Evolutionary conservation across 2,329 filamentous ascomycete genomes (phyloP).

Genomic region (Calcarisporium arbuscula): DNA sequence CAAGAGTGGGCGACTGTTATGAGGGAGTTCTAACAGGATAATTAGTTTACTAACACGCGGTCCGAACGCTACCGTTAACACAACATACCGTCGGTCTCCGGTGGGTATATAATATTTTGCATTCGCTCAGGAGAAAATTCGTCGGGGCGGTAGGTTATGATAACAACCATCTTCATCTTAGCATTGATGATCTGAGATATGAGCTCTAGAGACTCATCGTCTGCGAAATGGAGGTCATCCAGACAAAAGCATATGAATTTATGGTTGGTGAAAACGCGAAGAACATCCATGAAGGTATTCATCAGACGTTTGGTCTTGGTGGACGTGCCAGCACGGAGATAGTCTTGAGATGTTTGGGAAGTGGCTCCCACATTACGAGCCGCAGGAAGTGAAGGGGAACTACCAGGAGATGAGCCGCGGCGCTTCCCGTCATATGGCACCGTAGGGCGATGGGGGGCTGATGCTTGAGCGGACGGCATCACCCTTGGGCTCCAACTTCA

Average conservation of each 20-base stretch:
- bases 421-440: conserved; percentile 29
- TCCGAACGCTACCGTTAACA: too few species aligned
- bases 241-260: conserved; percentile 85
- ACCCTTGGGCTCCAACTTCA: conserved; percentile 28
- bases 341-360: conserved; percentile 51
- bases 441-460: conserved; percentile 22
- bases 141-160: conserved; percentile 69
- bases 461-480: conserved; percentile 29
- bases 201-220: conserved; percentile 79
- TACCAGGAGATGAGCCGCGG: conserved; percentile 44
- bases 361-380: conserved; percentile 29
- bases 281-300: conserved; percentile 81
- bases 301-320: conserved; percentile 68
- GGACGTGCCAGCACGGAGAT: conserved; percentile 49
- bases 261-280: conserved; percentile 73
- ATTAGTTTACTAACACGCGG: too few species aligned
- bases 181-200: conserved; percentile 73
- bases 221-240: conserved; percentile 87
- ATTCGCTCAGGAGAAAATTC: conserved; percentile 53
- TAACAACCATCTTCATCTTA: conserved; percentile 73
- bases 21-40: conserved; percentile 31
- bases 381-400: conserved; percentile 31
- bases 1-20: conserved; percentile 45
- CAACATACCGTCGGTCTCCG: conserved; percentile 47
- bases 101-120: conserved; percentile 46